Conservation (phyloP, 169 alveolate species). For the Condylostoma magnum region DNA sequence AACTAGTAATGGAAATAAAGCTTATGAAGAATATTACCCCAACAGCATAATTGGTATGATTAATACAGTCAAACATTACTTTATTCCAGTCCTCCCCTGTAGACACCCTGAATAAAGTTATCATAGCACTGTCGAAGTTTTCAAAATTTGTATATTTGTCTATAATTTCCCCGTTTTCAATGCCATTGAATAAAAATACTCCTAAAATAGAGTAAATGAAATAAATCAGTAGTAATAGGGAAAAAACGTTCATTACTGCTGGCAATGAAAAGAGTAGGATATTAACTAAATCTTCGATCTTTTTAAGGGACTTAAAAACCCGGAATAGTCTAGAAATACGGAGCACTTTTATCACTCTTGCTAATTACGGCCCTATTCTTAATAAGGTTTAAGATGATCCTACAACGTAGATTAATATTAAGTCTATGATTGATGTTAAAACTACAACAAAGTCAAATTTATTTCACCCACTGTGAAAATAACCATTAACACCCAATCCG, state of each 20-base stretch:
- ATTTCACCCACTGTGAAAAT: conserved; percentile 11
- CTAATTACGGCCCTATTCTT: conserved; percentile 63
- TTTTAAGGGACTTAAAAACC: conserved; percentile 66
- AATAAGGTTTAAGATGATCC: conserved; percentile 54
- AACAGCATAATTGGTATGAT: too few species aligned
- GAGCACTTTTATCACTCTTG: conserved; percentile 72
- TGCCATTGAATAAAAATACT: conserved; percentile 61
- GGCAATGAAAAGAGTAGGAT: conserved; percentile 39
- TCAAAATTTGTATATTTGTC: conserved; percentile 50
- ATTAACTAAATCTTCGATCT: conserved; percentile 62
- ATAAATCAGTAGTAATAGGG: conserved; percentile 57
- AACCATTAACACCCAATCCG: conserved; percentile 5
- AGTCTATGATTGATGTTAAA: background rate
- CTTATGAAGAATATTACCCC: background rate
- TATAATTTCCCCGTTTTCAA: conserved; percentile 41
- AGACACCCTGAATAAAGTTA: conserved; percentile 39
- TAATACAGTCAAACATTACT: conserved; percentile 31
- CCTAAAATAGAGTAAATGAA: conserved; percentile 75
- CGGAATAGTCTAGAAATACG: conserved; percentile 74
- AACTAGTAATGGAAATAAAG: conserved; percentile 1
- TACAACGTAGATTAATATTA: conserved; percentile 21
- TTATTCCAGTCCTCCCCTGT: conserved; percentile 67
- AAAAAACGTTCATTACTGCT: conserved; percentile 63
- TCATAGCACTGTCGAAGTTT: conserved; percentile 54
- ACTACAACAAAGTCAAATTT: conserved; percentile 32